Base-by-base conservation (phyloP, 1,284 basidiomycete species). In the Cutaneotrichosporon mucoides region DNA sequence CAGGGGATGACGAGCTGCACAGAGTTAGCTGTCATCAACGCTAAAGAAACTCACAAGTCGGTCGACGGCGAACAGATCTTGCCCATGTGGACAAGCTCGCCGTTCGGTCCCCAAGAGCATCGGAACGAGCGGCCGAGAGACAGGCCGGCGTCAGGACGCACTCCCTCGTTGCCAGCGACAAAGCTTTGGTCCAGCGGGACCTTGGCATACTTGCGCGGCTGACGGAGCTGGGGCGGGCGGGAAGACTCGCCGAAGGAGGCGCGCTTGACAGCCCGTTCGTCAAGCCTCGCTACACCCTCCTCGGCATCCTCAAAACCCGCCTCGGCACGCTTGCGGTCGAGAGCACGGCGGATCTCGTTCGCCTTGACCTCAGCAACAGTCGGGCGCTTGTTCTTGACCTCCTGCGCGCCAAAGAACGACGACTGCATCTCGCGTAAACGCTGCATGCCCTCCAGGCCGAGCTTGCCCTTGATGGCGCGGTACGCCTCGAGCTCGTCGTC, bases 371-470 rank as follows among this genome's bases (percentile, higher is more conserved):
- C 49, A 2, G 37, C 51, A 2, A 59, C 43, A 3, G 50, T 54
- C 24, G 50, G 3, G 10, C 51, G 49, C 41, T 45, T 56, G 9
- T 16, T 5, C 47, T 44, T 58, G 48, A 47, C 33, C 37, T 63
- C 62, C 45, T 59, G 81, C 38, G 86, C 82, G 70, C 71, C 70
- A 61, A 95, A 96, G 57, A 94, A 80, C 33, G 89, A 88, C 0
- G 88, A 85, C 72, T 95, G 92, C 92, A 95, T 95, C 57, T 92
- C 89, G 68, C 90, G 88, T 80, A 94, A 84, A 75, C 87, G 88
- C 73, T 88, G 87, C 46, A 87, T 82, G 10, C 73, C 73, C 71
- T 93, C 89, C 11, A 90, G 79, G 5, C 88, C 88, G 40, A 88
- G 76, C 55, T 67, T 68, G 35, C 35, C 33, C 56, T 73, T 66